phyloP scores from a whole-genome alignment of 768 basidiomycete species.

The Xerocomus brunneocitrinus region DNA sequence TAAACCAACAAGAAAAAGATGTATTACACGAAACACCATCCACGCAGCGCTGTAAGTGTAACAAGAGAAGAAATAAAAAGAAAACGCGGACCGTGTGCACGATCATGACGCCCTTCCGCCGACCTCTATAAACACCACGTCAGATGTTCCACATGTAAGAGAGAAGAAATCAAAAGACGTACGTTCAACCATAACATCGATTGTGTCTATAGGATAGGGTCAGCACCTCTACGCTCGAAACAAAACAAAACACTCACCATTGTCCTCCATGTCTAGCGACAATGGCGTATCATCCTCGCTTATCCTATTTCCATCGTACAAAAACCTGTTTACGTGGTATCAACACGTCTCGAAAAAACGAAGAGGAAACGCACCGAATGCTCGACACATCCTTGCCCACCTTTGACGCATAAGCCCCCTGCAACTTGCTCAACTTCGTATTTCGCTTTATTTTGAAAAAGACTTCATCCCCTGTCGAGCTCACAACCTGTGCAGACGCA shows the following conservation, averaged over 20 bases:
- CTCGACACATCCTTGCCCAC: conserved; percentile 85
- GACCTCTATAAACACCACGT: conserved; percentile 8
- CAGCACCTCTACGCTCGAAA: background rate
- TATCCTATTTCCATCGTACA: conserved; percentile 88
- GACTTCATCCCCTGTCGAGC: conserved; percentile 77
- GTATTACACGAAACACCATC: conserved; percentile 1
- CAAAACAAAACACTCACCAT: conserved; percentile 47
- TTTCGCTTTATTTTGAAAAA: conserved; percentile 97
- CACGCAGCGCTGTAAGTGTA: background rate
- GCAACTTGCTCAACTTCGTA: conserved; percentile 89
- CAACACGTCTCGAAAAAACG: background rate
- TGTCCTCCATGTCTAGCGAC: conserved; percentile 85
- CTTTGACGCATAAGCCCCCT: conserved; percentile 87
- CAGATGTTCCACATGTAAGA: background rate
- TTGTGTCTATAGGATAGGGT: conserved; percentile 55
- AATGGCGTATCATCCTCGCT: conserved; percentile 83
- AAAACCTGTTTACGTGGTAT: conserved; percentile 49
- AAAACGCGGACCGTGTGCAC: background rate
- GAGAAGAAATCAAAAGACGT: conserved; percentile 24
- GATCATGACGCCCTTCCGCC: conserved; percentile 17
- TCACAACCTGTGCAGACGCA: conserved; percentile 52
- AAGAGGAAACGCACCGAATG: conserved; percentile 60
- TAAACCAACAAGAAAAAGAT: background rate
- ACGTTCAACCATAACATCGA: conserved; percentile 98
- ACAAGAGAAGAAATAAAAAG: background rate